Percentiles rank a stretch among this genome's conserved stretches.
These are phyloP conservation scores for Cladophialophora bantiana DNA, from an alignment of 2,329 filamentous ascomycete species.

Conservation along the genomic window DNA sequence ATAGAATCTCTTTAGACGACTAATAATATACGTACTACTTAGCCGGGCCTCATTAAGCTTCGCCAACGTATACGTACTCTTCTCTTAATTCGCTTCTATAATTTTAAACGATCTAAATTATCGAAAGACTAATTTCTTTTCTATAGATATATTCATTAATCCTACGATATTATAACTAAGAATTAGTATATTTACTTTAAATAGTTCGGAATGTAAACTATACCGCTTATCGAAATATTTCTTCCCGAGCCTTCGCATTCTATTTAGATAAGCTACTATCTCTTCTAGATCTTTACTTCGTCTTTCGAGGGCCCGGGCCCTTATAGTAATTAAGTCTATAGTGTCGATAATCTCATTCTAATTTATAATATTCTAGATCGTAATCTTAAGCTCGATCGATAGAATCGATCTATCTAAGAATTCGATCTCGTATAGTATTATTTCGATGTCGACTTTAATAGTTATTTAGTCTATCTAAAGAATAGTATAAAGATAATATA, in stretches of 20 bases:
- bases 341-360: not conserved
- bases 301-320: not conserved
- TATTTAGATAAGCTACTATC: not conserved
- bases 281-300: not conserved
- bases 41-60: not conserved
- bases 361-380: slow-evolving; percentile 6
- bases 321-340: not conserved
- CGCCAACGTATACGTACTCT: not conserved
- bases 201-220: not conserved
- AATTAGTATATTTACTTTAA: not conserved
- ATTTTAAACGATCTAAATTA: slow-evolving; percentile 11
- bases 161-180: slow-evolving; percentile 8
- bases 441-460: not conserved
- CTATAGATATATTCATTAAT: slow-evolving; percentile 6
- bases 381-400: slow-evolving; percentile 1
- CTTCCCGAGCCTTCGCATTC: not conserved
- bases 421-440: slow-evolving; percentile 1
- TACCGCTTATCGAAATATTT: not conserved
- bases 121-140: slow-evolving; percentile 11
- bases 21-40: not conserved
- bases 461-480: slow-evolving; percentile 1
- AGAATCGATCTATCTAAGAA: slow-evolving; percentile 2
- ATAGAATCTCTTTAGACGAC: slow-evolving; percentile 5
- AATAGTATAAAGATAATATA: not conserved
- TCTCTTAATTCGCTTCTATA: not conserved